Percentiles rank a stretch among this genome's conserved stretches.
Evolutionary conservation across 2,329 filamentous ascomycete species (phyloP).

Genomic region (Scedosporium boydii): DNA sequence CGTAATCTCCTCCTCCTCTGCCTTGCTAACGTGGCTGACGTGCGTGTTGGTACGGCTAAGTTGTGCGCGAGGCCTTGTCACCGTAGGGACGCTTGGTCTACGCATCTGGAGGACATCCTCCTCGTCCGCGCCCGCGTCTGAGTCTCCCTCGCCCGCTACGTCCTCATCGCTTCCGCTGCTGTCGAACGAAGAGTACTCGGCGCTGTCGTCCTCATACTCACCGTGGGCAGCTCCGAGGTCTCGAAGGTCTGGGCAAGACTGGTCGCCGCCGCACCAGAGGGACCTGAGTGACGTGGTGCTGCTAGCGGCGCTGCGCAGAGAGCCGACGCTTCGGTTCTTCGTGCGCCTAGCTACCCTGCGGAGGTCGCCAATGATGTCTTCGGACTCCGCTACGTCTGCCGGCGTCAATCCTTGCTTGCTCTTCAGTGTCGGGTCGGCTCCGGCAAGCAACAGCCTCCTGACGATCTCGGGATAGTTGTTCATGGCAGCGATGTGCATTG

Average conservation of each 20-base stretch:
- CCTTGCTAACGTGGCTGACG: not conserved
- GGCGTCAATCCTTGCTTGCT: slow-evolving; percentile 63
- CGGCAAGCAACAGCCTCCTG: slow-evolving; percentile 60
- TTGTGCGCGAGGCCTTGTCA: not conserved
- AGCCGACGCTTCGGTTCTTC: slow-evolving; percentile 56
- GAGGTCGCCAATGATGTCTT: slow-evolving; percentile 54
- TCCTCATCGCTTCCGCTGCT: slow-evolving; percentile 25
- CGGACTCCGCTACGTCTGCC: slow-evolving; percentile 59
- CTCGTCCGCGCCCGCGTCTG: slow-evolving; percentile 28
- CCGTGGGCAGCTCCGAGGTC: slow-evolving; percentile 17
- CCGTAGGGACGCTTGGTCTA: slow-evolving; percentile 14
- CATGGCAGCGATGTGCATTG: slow-evolving; percentile 72
- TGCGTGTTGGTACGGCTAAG: not conserved
- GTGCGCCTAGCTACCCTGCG: slow-evolving; percentile 51
- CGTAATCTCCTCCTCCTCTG: slow-evolving; percentile 14
- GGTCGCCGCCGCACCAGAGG: slow-evolving; percentile 48
- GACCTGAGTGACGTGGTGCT: slow-evolving; percentile 60
- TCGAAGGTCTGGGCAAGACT: slow-evolving; percentile 17
- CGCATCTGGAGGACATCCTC: slow-evolving; percentile 24
- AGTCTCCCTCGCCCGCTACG: slow-evolving; percentile 25
- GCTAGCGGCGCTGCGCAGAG: slow-evolving; percentile 50
- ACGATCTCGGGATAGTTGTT: slow-evolving; percentile 69
- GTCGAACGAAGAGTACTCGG: slow-evolving; percentile 35
- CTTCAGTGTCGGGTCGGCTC: slow-evolving; percentile 57
- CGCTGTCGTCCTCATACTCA: slow-evolving; percentile 31